A percentile compares a stretch with the other conserved stretches of the same genome.
phyloP scores from a whole-genome alignment of 495 filamentous ascomycete species.

The Lasiosphaeriaceae sp. region DNA sequence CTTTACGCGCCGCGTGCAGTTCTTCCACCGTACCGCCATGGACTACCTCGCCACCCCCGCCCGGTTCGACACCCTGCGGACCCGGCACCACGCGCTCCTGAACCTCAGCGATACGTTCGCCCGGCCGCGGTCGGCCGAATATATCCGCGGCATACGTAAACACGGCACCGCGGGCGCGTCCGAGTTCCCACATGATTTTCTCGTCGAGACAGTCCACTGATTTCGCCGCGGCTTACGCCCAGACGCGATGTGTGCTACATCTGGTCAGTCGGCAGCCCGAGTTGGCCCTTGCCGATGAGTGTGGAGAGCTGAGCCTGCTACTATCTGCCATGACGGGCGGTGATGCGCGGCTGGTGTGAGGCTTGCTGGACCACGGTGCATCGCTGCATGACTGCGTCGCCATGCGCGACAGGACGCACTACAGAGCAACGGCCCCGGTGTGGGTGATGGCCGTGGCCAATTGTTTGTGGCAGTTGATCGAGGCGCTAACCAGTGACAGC shows the following conservation, averaged over 20 bases:
- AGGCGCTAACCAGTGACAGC: not conserved
- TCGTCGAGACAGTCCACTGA: not conserved
- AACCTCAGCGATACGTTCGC: not conserved
- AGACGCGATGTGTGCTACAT: not conserved
- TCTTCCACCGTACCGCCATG: slow-evolving; percentile 5
- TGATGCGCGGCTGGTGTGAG: not conserved
- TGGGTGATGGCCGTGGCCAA: not conserved
- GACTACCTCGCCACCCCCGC: not conserved
- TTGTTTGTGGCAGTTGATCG: not conserved
- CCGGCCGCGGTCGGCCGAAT: not conserved
- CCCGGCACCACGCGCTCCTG: not conserved
- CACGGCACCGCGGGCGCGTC: no score
- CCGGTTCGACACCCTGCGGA: not conserved
- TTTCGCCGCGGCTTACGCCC: not conserved
- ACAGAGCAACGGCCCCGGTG: not conserved
- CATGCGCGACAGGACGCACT: not conserved
- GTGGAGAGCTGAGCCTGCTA: not conserved
- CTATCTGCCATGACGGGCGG: not conserved
- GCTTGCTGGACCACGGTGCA: not conserved
- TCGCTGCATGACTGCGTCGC: not conserved
- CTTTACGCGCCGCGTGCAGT: not conserved
- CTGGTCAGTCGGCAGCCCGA: not conserved
- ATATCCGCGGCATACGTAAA: not conserved
- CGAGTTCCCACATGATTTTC: not conserved
- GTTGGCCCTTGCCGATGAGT: not conserved